phyloP scores from a whole-genome alignment of 1,284 basidiomycete genomes.

The Ganoderma sinense region DNA sequence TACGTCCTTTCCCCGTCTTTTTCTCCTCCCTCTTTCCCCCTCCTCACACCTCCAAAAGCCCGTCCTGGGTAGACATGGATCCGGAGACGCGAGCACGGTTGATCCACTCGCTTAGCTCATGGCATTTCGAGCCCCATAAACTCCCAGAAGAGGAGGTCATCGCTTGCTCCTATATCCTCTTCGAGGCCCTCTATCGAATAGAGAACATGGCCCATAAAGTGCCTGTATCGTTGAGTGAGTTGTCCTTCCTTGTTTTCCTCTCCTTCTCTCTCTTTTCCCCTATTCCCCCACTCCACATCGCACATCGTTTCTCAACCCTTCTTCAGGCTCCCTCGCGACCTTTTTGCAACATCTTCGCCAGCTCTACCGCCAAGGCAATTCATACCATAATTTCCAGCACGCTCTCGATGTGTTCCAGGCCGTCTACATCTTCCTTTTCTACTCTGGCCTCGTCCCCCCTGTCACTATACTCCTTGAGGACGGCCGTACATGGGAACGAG shows the following conservation, averaged over 20 bases:
- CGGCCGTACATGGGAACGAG: conserved; percentile 56
- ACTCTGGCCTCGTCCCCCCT: conserved; percentile 82
- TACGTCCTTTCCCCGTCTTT: conserved; percentile 43
- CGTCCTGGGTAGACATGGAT: conserved; percentile 40
- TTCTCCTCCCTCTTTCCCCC: conserved; percentile 33
- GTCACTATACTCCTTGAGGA: conserved; percentile 61
- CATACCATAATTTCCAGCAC: conserved; percentile 96
- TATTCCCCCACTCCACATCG: conserved; percentile 16
- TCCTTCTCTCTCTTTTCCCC: background rate
- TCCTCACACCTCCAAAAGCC: conserved; percentile 32
- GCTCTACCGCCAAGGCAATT: conserved; percentile 89
- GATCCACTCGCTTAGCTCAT: conserved; percentile 74
- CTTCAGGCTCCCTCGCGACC: conserved; percentile 69
- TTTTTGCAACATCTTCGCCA: conserved; percentile 85
- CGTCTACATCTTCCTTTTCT: conserved; percentile 82
- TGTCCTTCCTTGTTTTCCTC: background rate
- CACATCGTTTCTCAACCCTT: conserved; percentile 1
- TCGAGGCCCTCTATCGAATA: conserved; percentile 73
- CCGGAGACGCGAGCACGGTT: conserved; percentile 55
- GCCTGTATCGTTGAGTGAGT: conserved; percentile 73
- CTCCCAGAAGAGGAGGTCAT: conserved; percentile 82
- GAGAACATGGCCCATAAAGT: conserved; percentile 78
- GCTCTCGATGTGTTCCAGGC: conserved; percentile 95
- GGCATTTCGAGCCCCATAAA: conserved; percentile 89
- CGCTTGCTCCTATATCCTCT: conserved; percentile 83